Base-by-base conservation (phyloP, 495 filamentous ascomycete species). In the Aspergillus campestris region DNA sequence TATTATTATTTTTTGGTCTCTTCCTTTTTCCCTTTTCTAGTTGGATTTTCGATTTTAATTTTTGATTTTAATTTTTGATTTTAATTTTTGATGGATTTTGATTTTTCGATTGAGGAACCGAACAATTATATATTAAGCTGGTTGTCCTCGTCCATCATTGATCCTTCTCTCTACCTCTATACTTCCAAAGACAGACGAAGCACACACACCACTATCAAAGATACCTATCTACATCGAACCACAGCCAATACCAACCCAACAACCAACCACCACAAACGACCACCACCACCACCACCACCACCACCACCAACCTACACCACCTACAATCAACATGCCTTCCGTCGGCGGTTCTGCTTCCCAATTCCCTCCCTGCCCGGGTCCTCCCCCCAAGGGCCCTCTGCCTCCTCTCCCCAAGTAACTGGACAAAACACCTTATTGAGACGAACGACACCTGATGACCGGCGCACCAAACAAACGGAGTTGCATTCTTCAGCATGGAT, bases 301-400 rank as follows among this genome's bases (percentile, higher is more conserved):
- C 39, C 38, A 50, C 29, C 32, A 44, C 13, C 29, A 27, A 8
- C 34, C 34, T 11, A 34, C 12, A 32, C 33, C 38, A 24, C 4
- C 18, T 24, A 51, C 12, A 24, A 42, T 44, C 70, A 78, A 62
- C 52, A 82, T 84, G 81, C 80, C 81, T 74, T 73, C 72, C 57
- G 75, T 85, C 67, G 79, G 79, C 57, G 76, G 82, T 42, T 79
- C 79, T 56, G 74, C 80, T 51, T 61, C 65, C 58, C 61, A 66
- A 46, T 81, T 89, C 52, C 86, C 86, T 74, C 86, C 86, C 53
- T 89, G 84, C 78, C 86, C 86, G 4, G 86, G 86, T 57, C 86
- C 86, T 50, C 86, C 86, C 59, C 86, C 86, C 32, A 86, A 81
- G 69, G 78, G 86, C 48, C 86, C 86, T 69, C 82, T 91, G 13